Evolutionary conservation across 176 grass and related monocot genomes (phyloP), one percentile per base, ranked within the genome.

Genomic region (Aegilops speltoides): DNA sequence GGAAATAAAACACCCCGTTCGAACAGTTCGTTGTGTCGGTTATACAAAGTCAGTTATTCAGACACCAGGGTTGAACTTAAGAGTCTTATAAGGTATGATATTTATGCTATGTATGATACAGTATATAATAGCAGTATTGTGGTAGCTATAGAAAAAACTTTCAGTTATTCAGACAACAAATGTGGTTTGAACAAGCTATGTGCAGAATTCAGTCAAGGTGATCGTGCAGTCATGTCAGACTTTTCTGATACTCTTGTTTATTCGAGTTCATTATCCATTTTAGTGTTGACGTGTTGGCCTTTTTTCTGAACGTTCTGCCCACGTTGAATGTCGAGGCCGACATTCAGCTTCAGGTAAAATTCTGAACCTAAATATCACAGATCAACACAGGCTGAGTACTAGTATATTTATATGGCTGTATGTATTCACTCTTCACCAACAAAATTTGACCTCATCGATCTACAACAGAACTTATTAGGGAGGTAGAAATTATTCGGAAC

Each of bases 211-310:
- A 69, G 7, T 82, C 28, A 82, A 82, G 70, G 14, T 85, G 70
- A 45, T 77, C 77, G 82, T 91, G 86, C 82, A 56, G 14, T 64
- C 90, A 77, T 73, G 82, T 43, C 72, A 50, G 67, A 29, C 41
- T 19, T 29, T 59, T 15, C 10, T 85, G 82, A 33, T 22, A 7
- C 17, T 60, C 31, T 77, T 65, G 7, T 69, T 82, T 50, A 40
- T 77, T 63, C 59, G 41, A 54, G 50, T 85, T 22, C 16, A 15
- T 16, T 6, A 68, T 36, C 29, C 24, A 23, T 60, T 68, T 57
- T 3, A 26, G 25, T 68, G 32, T 52, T 36, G 24, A 36, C 48
- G 7, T 24, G 23, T 62, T 72, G 26, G 62, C 45, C 37, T 28
- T 76, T 57, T 17, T 71, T 5, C 54, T 52, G 37, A 88, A 79